Conservation (phyloP, 208 protist genomes). For the Crithidia bombi region DNA sequence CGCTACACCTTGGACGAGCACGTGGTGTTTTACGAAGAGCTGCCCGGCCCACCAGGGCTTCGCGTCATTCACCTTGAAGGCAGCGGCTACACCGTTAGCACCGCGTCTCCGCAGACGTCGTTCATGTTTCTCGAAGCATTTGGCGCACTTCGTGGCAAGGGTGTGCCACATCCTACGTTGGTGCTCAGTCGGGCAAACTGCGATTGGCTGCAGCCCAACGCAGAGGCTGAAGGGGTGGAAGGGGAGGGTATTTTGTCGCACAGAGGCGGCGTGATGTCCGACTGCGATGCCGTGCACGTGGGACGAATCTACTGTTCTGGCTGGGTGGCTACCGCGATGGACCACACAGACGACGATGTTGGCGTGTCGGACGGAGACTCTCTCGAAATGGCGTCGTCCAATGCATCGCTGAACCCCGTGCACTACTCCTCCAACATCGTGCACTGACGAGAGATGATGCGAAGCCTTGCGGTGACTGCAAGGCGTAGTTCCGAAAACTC, state of each 20-base stretch:
- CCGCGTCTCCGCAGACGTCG: neutral
- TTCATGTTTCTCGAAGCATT: slow-evolving; percentile 28
- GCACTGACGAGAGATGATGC: neutral
- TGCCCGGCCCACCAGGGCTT: slow-evolving; percentile 23
- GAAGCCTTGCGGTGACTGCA: neutral
- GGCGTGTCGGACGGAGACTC: neutral
- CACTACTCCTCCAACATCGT: neutral
- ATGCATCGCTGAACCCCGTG: neutral
- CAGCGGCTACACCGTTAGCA: neutral
- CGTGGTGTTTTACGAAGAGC: slow-evolving; percentile 17
- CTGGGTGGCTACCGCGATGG: slow-evolving; percentile 21
- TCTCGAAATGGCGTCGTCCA: neutral
- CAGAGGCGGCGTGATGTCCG: too few relatives aligned
- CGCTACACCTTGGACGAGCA: slow-evolving; percentile 22
- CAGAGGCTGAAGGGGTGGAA: neutral
- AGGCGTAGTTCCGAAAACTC: neutral
- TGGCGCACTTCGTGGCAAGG: neutral
- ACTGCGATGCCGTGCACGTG: neutral
- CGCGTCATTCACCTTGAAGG: slow-evolving; percentile 6
- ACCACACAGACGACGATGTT: neutral
- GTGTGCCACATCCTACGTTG: neutral
- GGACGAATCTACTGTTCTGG: slow-evolving; percentile 30
- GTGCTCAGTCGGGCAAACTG: slow-evolving; percentile 26
- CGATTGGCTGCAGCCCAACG: neutral
- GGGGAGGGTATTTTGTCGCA: too few relatives aligned